These are phyloP conservation scores for Brassica nigra DNA, from an alignment of 345 rosid genomes.

Conservation along the genomic window DNA sequence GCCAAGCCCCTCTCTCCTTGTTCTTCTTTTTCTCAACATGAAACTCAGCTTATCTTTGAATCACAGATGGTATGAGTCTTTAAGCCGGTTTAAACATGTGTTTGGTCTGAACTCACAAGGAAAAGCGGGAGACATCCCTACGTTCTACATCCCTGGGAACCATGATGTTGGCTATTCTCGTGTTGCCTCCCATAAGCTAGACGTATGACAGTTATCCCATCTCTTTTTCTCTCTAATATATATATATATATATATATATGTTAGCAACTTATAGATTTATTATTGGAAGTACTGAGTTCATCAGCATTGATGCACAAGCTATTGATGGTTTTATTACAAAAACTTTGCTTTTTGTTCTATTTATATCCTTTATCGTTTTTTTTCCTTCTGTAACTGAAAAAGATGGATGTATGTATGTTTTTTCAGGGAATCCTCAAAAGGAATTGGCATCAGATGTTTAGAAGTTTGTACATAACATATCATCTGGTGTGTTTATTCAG, in stretches of 20 bases:
- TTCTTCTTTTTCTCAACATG: background rate
- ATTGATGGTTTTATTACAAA: constrained; percentile 64
- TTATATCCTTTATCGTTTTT: background rate
- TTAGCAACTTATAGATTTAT: constrained; percentile 37
- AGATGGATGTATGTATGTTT: background rate
- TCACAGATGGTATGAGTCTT: constrained; percentile 84
- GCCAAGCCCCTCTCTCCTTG: constrained; percentile 20
- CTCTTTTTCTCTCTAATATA: background rate
- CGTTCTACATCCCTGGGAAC: constrained; percentile 76
- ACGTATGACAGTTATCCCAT: constrained; percentile 44
- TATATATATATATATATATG: background rate
- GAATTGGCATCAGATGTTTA: constrained; percentile 54
- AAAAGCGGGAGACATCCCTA: constrained; percentile 44
- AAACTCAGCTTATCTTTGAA: constrained; percentile 22
- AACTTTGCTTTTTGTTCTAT: constrained; percentile 14
- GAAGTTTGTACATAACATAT: constrained; percentile 69
- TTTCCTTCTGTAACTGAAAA: background rate
- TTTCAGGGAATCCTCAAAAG: constrained; percentile 55
- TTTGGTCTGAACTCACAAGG: constrained; percentile 59
- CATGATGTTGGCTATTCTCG: constrained; percentile 85
- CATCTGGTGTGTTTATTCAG: constrained; percentile 50
- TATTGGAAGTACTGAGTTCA: constrained; percentile 69
- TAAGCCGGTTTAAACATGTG: constrained; percentile 69
- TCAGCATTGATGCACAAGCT: constrained; percentile 79
- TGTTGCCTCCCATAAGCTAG: constrained; percentile 51